These are phyloP conservation scores for Meyerozyma athensensis DNA, from an alignment of 1,139 yeast species.

Conservation along the genomic window DNA sequence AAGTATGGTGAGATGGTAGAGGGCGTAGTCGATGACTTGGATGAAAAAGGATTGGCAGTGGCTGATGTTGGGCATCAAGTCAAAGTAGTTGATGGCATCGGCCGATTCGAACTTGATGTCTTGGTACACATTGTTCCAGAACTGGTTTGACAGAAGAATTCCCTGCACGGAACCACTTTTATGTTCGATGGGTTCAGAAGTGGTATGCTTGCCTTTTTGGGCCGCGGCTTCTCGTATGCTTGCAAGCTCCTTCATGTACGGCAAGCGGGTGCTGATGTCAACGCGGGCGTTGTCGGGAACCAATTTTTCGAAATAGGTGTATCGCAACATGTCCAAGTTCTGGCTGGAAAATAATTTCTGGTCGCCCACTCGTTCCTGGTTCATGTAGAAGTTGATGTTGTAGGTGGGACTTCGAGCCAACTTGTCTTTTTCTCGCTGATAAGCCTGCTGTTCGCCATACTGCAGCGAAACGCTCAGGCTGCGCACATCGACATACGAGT, in stretches of 20 bases:
- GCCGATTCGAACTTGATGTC: constrained; percentile 10
- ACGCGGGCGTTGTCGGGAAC: constrained; percentile 11
- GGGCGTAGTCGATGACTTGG: constrained; percentile 27
- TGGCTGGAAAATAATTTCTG: constrained; percentile 15
- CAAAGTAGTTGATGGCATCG: constrained; percentile 18
- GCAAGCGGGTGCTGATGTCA: constrained; percentile 9
- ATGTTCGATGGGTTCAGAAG: neutral
- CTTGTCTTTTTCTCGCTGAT: neutral
- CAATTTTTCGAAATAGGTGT: constrained; percentile 23
- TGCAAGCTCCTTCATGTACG: neutral
- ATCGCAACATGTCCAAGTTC: constrained; percentile 21
- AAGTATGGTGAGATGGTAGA: constrained; percentile 18
- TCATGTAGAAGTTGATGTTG: constrained; percentile 14
- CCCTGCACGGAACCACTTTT: neutral
- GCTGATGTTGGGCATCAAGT: constrained; percentile 26
- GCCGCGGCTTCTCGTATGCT: neutral
- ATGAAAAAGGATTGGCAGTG: constrained; percentile 21
- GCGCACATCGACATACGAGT: neutral
- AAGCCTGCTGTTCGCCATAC: neutral
- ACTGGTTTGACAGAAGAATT: constrained; percentile 2
- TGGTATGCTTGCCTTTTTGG: neutral
- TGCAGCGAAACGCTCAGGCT: neutral
- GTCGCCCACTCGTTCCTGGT: constrained; percentile 13
- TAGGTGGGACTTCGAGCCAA: neutral
- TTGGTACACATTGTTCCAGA: constrained; percentile 13